Conservation (phyloP, 768 basidiomycete genomes). For the Pholiota molesta region DNA sequence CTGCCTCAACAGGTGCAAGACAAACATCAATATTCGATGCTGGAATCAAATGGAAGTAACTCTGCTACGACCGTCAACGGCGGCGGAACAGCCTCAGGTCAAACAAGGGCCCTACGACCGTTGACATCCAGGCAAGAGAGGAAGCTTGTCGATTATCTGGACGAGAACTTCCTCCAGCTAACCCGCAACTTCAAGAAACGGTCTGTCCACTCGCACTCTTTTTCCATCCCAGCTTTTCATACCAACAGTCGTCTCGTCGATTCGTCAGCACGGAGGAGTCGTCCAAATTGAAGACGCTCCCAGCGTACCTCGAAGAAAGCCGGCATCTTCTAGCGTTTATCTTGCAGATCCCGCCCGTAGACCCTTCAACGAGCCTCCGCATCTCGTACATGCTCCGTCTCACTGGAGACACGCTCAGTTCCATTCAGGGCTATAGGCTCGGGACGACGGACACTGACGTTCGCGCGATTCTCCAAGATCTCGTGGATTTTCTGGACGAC, state of each 20-base stretch:
- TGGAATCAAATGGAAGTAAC: background rate
- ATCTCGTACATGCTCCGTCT: conserved; percentile 70
- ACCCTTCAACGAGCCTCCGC: conserved; percentile 69
- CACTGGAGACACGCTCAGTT: conserved; percentile 65
- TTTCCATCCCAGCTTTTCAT: background rate
- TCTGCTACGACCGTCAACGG: background rate
- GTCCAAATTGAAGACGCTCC: conserved; percentile 58
- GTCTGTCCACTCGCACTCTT: conserved; percentile 39
- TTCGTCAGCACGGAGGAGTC: conserved; percentile 47
- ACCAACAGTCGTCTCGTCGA: background rate
- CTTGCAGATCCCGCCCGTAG: conserved; percentile 74
- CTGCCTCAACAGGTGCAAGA: background rate
- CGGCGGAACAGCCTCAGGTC: background rate
- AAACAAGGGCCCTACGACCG: conserved; percentile 25
- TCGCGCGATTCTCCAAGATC: conserved; percentile 39
- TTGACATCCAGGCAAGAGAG: conserved; percentile 63
- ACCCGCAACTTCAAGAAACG: conserved; percentile 78
- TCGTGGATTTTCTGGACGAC: conserved; percentile 71
- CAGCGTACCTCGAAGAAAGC: conserved; percentile 59
- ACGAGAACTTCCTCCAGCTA: conserved; percentile 64
- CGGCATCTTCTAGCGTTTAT: conserved; percentile 62
- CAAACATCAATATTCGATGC: background rate
- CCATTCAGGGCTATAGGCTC: conserved; percentile 61
- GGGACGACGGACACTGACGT: conserved; percentile 36
- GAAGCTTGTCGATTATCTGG: conserved; percentile 64